Evolutionary conservation across 2,329 filamentous ascomycete genomes (phyloP).

Genomic region (Coleophoma cylindrospora): DNA sequence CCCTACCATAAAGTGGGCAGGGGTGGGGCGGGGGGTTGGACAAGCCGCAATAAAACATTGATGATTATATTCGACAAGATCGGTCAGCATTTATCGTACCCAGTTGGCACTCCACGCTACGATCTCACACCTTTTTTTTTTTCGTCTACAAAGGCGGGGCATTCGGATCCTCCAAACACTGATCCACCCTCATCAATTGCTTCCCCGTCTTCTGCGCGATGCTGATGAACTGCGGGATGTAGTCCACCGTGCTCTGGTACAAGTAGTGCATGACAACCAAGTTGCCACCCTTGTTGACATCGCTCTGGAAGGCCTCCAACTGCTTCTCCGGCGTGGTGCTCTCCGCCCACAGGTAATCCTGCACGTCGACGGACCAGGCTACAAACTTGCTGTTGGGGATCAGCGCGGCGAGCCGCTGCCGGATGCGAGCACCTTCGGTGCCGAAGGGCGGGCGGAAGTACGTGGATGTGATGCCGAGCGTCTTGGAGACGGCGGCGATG

Average conservation of each 20-base stretch:
- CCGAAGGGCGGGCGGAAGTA: conserved; percentile 70
- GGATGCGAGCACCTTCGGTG: conserved; percentile 61
- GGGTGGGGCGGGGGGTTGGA: no score
- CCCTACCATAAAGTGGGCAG: no score
- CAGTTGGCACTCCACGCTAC: no score
- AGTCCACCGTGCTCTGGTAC: conserved; percentile 57
- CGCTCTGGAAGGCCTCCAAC: conserved; percentile 58
- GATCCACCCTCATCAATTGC: conserved; percentile 61
- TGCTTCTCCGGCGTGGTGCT: conserved; percentile 60
- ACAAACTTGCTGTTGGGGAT: conserved; percentile 52
- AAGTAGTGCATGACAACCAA: conserved; percentile 68
- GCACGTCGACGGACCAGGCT: conserved; percentile 66
- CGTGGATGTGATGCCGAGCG: conserved; percentile 31
- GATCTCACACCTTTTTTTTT: no score
- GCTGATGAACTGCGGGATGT: conserved; percentile 59
- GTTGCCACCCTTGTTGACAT: conserved; percentile 56
- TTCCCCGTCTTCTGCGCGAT: conserved; percentile 60
- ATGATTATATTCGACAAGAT: no score
- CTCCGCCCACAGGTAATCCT: conserved; percentile 66
- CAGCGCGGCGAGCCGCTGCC: conserved; percentile 51
- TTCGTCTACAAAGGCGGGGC: conserved; percentile 36
- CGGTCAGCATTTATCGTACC: no score
- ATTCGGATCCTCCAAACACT: conserved; percentile 59
- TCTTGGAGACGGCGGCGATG: conserved; percentile 39
- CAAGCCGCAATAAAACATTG: no score